A percentile compares a stretch with the other conserved stretches of the same genome.
Evolutionary conservation across 2,329 filamentous ascomycete genomes (phyloP).

Genomic region (Colletotrichum sp.): DNA sequence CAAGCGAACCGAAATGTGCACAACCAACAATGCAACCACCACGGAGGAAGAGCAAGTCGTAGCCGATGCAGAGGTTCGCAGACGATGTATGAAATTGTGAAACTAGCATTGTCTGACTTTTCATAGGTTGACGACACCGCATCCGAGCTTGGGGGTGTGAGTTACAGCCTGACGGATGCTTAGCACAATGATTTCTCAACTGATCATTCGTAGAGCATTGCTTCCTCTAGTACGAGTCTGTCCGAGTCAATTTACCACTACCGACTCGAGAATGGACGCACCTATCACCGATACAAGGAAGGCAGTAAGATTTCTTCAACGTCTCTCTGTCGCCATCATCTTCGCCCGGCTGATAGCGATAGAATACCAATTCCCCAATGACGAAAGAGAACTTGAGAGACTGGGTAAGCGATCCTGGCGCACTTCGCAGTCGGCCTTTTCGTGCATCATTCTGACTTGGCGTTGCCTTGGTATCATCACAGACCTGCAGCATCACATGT

Average conservation of each 20-base stretch:
- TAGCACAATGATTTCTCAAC: too few species aligned
- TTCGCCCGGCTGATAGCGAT: background rate
- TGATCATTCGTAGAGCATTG: background rate
- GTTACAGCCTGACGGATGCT: background rate
- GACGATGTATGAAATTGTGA: too few species aligned
- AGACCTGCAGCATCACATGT: background rate
- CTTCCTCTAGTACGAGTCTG: background rate
- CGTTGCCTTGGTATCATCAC: too few species aligned
- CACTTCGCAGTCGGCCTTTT: too few species aligned
- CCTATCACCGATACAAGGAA: slow-evolving; percentile 32
- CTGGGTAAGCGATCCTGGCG: background rate
- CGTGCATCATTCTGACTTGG: too few species aligned
- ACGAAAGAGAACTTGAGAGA: background rate
- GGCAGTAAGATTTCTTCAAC: background rate
- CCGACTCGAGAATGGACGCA: slow-evolving; percentile 30
- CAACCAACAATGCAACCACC: too few species aligned
- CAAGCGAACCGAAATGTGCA: too few species aligned
- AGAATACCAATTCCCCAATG: background rate
- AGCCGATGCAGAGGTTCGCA: background rate
- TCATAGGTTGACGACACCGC: background rate
- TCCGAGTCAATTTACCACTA: background rate
- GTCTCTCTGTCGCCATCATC: background rate
- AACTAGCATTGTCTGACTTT: too few species aligned
- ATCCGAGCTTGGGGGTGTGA: background rate
- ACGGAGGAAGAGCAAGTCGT: background rate